Conservation (phyloP, 1,284 basidiomycete genomes). For the Cutaneotrichosporon sp. region DNA sequence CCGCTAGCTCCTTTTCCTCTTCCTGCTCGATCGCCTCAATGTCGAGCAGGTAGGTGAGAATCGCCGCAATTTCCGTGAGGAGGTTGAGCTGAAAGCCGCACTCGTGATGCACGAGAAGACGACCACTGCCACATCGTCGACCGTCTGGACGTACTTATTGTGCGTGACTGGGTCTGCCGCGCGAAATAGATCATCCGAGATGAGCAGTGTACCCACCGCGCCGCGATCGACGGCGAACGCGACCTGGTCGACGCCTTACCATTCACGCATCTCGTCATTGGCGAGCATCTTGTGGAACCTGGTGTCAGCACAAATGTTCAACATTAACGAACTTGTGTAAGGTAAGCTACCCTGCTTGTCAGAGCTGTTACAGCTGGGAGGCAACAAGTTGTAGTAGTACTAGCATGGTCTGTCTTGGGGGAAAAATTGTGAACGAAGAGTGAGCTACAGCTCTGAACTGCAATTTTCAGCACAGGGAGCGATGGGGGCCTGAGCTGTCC, state of each 20-base stretch:
- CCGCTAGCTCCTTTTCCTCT: conserved; percentile 60
- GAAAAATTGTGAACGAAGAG: no score
- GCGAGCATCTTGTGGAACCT: conserved; percentile 98
- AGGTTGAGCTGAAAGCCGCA: conserved; percentile 92
- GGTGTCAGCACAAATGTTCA: no score
- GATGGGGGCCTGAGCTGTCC: no score
- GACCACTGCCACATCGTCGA: conserved; percentile 88
- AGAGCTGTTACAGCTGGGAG: no score
- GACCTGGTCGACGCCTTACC: conserved; percentile 97
- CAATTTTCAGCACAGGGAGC: no score
- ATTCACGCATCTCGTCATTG: conserved; percentile 88
- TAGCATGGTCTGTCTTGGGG: no score
- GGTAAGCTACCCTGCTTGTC: no score
- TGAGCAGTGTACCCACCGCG: conserved; percentile 88
- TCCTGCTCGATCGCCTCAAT: conserved; percentile 89
- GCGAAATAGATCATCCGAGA: conserved; percentile 91
- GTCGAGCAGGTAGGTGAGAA: conserved; percentile 93
- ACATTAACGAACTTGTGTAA: no score
- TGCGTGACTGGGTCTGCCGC: conserved; percentile 67
- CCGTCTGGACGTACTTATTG: conserved; percentile 80
- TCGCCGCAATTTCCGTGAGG: conserved; percentile 89
- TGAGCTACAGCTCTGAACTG: no score
- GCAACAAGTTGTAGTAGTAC: no score
- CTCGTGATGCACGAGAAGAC: conserved; percentile 99
- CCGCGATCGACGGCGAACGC: conserved; percentile 84